phyloP scores from a whole-genome alignment of 257 asterid species.

The Rhazya stricta region DNA sequence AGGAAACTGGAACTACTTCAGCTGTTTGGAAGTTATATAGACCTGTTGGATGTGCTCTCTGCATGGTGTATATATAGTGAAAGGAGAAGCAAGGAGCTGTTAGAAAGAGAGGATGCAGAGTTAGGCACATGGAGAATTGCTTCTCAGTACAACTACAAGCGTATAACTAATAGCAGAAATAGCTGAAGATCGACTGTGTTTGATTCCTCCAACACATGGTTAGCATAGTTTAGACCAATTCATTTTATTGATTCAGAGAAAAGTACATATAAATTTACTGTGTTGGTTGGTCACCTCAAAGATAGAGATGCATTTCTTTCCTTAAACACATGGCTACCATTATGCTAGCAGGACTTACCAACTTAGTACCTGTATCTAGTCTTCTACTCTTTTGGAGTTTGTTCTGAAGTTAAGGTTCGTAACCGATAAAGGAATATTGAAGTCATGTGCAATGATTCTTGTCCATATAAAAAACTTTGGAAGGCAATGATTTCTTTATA shows the following conservation, averaged over 20 bases:
- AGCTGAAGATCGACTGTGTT: constrained; percentile 31
- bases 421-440: constrained; percentile 27
- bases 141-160: constrained; percentile 19
- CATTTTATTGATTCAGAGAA: constrained; percentile 16
- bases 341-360: constrained; percentile 20
- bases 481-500: constrained; percentile 16
- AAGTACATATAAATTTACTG: constrained; percentile 3
- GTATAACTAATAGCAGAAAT: constrained; percentile 25
- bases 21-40: not conserved
- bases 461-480: constrained; percentile 7
- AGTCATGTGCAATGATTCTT: constrained; percentile 46
- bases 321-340: constrained; percentile 25
- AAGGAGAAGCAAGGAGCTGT: constrained; percentile 2
- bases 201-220: constrained; percentile 34
- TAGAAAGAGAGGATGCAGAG: not conserved
- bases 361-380: constrained; percentile 19
- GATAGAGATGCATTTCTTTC: not conserved
- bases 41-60: not conserved
- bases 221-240: constrained; percentile 20
- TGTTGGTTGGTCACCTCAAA: constrained; percentile 6
- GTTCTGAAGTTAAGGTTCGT: constrained; percentile 17
- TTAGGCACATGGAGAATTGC: constrained; percentile 40
- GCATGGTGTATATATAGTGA: constrained; percentile 17
- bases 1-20: not conserved
- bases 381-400: constrained; percentile 18